Conservation (phyloP, 495 filamentous ascomycete genomes). For the Penicillium lividum region DNA sequence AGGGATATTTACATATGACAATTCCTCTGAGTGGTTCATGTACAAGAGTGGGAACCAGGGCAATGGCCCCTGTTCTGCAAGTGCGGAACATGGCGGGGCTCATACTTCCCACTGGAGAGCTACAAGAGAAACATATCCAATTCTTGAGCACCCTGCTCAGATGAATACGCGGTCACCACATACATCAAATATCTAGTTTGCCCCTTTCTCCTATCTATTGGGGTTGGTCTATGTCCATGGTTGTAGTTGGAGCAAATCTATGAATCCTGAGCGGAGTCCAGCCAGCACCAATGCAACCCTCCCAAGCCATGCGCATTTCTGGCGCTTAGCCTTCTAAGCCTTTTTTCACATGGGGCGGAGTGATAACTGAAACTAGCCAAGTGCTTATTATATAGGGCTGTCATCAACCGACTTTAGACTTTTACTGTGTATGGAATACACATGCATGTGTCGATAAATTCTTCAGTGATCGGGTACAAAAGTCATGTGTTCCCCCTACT, state of each 20-base stretch:
- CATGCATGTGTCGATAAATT: too few species aligned
- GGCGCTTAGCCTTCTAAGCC: neutral
- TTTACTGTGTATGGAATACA: too few species aligned
- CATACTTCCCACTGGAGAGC: neutral
- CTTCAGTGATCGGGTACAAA: neutral
- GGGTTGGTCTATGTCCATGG: neutral
- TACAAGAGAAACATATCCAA: slow-evolving; percentile 14
- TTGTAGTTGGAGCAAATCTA: neutral
- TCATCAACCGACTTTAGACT: neutral
- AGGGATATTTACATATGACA: too few species aligned
- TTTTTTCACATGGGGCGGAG: neutral
- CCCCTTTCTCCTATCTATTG: too few species aligned
- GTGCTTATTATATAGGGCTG: neutral
- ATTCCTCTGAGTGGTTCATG: neutral
- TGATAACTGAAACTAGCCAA: neutral
- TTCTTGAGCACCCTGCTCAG: neutral
- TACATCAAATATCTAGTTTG: too few species aligned
- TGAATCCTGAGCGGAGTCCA: slow-evolving; percentile 14
- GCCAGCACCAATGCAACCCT: slow-evolving; percentile 9
- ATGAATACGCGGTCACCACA: slow-evolving; percentile 3
- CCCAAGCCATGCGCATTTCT: neutral
- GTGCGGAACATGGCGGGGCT: neutral
- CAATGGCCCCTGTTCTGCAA: neutral
- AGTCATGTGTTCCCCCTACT: neutral
- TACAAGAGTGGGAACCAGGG: neutral